Base-by-base conservation (phyloP, 129 eudicot genomes). In the sunflower (Helianthus annuus) region DNA sequence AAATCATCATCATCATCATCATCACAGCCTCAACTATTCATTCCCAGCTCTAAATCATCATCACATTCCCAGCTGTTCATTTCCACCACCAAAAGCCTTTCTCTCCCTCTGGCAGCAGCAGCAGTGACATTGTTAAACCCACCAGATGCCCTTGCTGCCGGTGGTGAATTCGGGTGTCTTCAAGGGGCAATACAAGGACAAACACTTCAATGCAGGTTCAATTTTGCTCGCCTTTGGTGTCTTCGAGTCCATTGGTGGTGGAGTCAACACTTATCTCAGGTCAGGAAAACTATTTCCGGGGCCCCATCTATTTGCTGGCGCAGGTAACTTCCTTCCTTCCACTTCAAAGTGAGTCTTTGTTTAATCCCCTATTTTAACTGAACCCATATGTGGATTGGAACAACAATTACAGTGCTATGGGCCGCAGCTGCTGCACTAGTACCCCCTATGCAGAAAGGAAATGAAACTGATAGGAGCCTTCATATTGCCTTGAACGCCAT, bases 381-480 rank as follows among this genome's bases (percentile, higher is more conserved):
- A 24, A 24, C 29, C 29, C 29, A 2, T 2, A n/a, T n/a, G n/a
- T n/a, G n/a, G n/a, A n/a, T n/a, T n/a, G 59, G 55, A 81, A 83
- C 96, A 94, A 94, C 86, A 1, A 90, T 94, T 38, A 88, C 97
- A 4, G 88, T 82, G 64, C 82, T 94, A 51, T 90, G 98, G 97
- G 98, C 97, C 49, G 93, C 91, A 39, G 96, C 97, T 5, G 98
- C 97, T 3, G 89, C 98, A 17, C 83, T 90, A 66, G 98, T 94
- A 64, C 99, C 97, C 36, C 76, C 93, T 34, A 94, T 94, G 99
- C 99, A 94, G 86, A 94, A 88, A 83, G 99, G 99, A 59, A 84
- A 60, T 45, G 97, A 94, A 52, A 86, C 93, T 1, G 97, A 97
- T 7, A 84, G 97, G 77, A 90, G 64, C 78, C 97, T 94, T 78